These are phyloP conservation scores for Mycena indigotica DNA, from an alignment of 768 basidiomycete species.

Conservation along the genomic window DNA sequence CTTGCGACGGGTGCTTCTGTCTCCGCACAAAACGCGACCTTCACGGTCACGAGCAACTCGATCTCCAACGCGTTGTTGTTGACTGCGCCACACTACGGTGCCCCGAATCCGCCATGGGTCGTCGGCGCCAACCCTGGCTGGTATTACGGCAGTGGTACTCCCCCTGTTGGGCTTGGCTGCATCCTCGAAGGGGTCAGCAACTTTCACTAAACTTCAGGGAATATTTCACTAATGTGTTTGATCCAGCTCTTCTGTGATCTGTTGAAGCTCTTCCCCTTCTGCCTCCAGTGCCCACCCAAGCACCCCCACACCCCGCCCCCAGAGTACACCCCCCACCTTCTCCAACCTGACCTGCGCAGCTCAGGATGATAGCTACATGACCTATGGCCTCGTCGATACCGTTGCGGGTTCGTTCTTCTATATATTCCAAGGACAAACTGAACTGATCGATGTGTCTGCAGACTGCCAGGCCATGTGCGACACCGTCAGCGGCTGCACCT, in stretches of 20 bases:
- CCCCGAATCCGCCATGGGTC: slow-evolving; percentile 42
- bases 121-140: slow-evolving; percentile 40
- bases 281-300: slow-evolving; percentile 41
- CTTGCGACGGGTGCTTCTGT: slow-evolving; percentile 25
- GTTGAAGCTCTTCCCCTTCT: slow-evolving; percentile 37
- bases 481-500: slow-evolving; percentile 40
- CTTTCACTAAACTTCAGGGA: too few species aligned
- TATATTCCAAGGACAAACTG: not conserved
- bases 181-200: slow-evolving; percentile 33
- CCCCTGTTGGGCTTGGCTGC: slow-evolving; percentile 33
- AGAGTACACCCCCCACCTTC: slow-evolving; percentile 44
- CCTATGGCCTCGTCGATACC: slow-evolving; percentile 48
- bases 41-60: slow-evolving; percentile 19
- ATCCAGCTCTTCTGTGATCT: slow-evolving; percentile 43
- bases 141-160: slow-evolving; percentile 42
- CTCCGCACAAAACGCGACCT: not conserved
- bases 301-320: slow-evolving; percentile 23
- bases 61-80: slow-evolving; percentile 26
- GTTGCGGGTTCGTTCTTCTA: slow-evolving; percentile 35
- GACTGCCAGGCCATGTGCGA: slow-evolving; percentile 51
- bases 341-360: slow-evolving; percentile 44
- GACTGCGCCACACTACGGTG: slow-evolving; percentile 36
- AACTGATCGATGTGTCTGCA: slow-evolving; percentile 19
- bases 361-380: slow-evolving; percentile 43
- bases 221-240: too few species aligned